Conservation (phyloP, 495 filamentous ascomycete species). For the Aspergillus sclerotioniger region DNA sequence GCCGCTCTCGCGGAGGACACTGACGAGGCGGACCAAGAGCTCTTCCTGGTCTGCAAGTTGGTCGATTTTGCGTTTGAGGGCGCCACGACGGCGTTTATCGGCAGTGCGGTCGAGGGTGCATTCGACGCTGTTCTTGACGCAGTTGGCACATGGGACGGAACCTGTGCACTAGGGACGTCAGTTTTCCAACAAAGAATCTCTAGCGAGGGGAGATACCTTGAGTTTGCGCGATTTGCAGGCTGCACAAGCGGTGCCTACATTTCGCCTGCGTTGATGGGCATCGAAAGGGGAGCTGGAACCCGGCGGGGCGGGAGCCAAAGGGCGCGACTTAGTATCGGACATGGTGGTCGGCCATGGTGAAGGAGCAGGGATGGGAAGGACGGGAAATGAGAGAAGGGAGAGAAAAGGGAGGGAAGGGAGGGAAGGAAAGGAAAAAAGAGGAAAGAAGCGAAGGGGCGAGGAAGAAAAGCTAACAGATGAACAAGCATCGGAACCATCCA, state of each 20-base stretch:
- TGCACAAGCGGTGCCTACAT: conserved; percentile 28
- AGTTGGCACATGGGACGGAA: conserved; percentile 31
- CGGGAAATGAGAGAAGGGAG: background rate
- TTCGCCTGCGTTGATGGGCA: conserved; percentile 21
- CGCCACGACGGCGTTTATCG: conserved; percentile 35
- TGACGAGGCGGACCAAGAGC: conserved; percentile 27
- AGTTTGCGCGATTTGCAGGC: conserved; percentile 32
- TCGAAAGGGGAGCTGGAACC: conserved; percentile 12
- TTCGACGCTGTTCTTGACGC: conserved; percentile 26
- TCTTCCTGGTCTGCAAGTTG: conserved; percentile 31
- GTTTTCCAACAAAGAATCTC: background rate
- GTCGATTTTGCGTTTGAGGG: conserved; percentile 37
- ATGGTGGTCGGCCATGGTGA: conserved; percentile 18
- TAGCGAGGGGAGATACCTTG: conserved; percentile 29
- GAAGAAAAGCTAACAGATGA: background rate
- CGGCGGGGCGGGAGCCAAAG: conserved; percentile 19
- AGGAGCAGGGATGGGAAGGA: background rate
- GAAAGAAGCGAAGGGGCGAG: conserved; percentile 1
- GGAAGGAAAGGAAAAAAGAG: background rate
- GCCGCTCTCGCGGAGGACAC: conserved; percentile 25
- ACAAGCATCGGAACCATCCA: background rate
- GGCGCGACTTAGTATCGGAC: conserved; percentile 21
- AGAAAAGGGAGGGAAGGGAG: conserved; percentile 2
- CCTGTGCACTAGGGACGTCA: conserved; percentile 30
- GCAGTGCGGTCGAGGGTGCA: conserved; percentile 32